Base-by-base conservation (phyloP, 306 rosid genomes). In the Styphnolobium japonicum region DNA sequence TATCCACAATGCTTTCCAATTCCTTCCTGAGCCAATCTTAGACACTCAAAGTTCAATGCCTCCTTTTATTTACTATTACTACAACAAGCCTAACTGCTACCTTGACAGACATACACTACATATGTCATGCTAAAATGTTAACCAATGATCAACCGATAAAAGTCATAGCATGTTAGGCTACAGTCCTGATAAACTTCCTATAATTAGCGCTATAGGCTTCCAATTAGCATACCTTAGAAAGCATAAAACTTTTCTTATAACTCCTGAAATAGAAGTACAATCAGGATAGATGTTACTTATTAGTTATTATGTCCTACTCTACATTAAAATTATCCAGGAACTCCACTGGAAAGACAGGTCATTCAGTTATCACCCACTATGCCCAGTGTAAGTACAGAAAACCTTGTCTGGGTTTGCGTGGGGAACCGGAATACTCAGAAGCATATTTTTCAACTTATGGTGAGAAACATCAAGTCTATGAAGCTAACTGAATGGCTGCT, bases 351-450 rank as follows among this genome's bases (percentile, higher is more conserved):
- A 19, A 82, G 80, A 45, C 80, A 81, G 60, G 80, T 36, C 10
- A 75, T 89, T 82, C 82, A 87, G 46, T 81, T 90, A 75, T 88
- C 91, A 49, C 82, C 89, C 65, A 52, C 77, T 61, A 76, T 85
- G 86, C 93, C 93, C 2, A 49, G 77, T 15, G 52, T 78, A 49
- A 89, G 78, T 43, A 81, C 88, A 10, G 80, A 80, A 80, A 67
- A 83, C 58, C 84, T 93, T 23, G 85, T 78, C 2, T 93, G 97
- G 98, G 63, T 76, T 62, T 75, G 81, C 12, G 18, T 85, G 39
- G 92, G 92, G 9, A 88, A 88, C 80, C 4, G 23, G 62, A 55
- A 78, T 19, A 58, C 90, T 18, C 87, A 84, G 71, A 86, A 82
- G 77, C 68, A 83, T 12, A 43, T 93, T 68, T 91, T 93, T 53